Conservation (phyloP, 176 grass and related monocot species). For the Lolium multiflorum region DNA sequence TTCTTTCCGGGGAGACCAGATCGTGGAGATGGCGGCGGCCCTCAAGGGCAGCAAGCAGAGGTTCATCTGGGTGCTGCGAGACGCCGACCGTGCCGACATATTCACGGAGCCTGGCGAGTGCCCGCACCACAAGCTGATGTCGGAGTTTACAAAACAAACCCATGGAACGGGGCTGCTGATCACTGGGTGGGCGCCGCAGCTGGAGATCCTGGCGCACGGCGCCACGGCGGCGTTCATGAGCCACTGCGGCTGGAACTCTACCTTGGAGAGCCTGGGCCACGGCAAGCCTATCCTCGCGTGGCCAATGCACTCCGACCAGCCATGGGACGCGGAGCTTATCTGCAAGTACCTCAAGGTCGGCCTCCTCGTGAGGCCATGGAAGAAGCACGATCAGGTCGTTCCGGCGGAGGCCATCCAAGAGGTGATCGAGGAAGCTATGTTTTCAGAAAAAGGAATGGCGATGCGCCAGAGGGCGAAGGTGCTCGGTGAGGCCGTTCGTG, state of each 20-base stretch:
- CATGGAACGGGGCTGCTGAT: conserved; percentile 44
- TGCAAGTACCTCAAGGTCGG: conserved; percentile 33
- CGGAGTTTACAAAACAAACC: background rate
- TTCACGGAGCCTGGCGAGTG: background rate
- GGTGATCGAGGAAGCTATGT: too few relatives aligned
- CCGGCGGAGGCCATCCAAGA: too few relatives aligned
- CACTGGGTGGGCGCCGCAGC: conserved; percentile 62
- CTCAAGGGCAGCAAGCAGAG: conserved; percentile 45
- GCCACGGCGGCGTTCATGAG: conserved; percentile 62
- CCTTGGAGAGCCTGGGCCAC: conserved; percentile 58
- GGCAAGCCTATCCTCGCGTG: conserved; percentile 58
- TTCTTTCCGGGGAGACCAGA: background rate
- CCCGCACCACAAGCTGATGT: background rate
- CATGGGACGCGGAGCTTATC: conserved; percentile 42
- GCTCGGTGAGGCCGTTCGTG: background rate
- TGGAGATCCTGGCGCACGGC: conserved; percentile 56
- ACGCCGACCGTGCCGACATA: conserved; percentile 49
- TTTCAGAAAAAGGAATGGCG: background rate
- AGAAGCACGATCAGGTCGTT: too few relatives aligned
- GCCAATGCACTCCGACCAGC: conserved; percentile 72
- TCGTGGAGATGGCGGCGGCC: conserved; percentile 22
- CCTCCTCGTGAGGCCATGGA: background rate
- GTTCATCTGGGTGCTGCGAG: conserved; percentile 78
- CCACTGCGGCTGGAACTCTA: conserved; percentile 78
- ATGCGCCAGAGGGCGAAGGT: background rate